A percentile compares a stretch with the other conserved stretches of the same genome.
phyloP scores from a whole-genome alignment of 2,329 filamentous ascomycete genomes.

The Aspergillus persii region DNA sequence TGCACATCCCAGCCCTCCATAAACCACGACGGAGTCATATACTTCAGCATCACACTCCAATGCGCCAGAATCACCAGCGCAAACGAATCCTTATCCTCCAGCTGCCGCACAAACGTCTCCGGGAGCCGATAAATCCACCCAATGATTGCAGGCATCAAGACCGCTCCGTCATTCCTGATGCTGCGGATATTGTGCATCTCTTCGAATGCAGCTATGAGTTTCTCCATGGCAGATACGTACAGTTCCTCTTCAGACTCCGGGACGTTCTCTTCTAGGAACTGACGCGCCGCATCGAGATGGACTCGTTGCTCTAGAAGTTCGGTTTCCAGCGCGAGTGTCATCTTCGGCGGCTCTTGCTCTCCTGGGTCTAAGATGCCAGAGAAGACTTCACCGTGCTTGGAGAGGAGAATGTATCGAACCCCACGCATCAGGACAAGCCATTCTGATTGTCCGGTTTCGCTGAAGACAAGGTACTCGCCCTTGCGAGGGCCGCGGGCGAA shows the following conservation, averaged over 20 bases:
- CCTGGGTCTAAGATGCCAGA: constrained; percentile 22
- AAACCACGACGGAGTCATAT: constrained; percentile 33
- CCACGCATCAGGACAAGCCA: constrained; percentile 34
- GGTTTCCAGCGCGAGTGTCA: constrained; percentile 13
- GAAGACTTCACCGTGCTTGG: constrained; percentile 22
- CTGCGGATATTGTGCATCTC: constrained; percentile 18
- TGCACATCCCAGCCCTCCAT: constrained; percentile 34
- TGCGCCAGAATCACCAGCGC: constrained; percentile 29
- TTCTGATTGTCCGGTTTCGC: constrained; percentile 26
- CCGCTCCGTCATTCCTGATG: constrained; percentile 8
- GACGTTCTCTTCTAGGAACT: constrained; percentile 12
- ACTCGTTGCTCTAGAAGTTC: constrained; percentile 17
- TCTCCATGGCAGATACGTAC: constrained; percentile 12
- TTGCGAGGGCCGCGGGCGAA: constrained; percentile 30
- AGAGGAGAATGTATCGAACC: constrained; percentile 24
- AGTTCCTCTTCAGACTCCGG: background rate
- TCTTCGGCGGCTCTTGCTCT: background rate
- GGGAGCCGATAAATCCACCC: constrained; percentile 33
- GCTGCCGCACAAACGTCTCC: constrained; percentile 17
- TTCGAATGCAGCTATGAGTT: constrained; percentile 15
- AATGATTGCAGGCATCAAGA: constrained; percentile 25
- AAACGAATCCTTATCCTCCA: constrained; percentile 28
- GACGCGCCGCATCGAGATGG: constrained; percentile 12
- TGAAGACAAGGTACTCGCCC: constrained; percentile 35
- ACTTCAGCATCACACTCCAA: constrained; percentile 32